These are phyloP conservation scores for Umbelopsis sp. DNA, from an alignment of 371 early-diverging fungal genomes.

Conservation along the genomic window DNA sequence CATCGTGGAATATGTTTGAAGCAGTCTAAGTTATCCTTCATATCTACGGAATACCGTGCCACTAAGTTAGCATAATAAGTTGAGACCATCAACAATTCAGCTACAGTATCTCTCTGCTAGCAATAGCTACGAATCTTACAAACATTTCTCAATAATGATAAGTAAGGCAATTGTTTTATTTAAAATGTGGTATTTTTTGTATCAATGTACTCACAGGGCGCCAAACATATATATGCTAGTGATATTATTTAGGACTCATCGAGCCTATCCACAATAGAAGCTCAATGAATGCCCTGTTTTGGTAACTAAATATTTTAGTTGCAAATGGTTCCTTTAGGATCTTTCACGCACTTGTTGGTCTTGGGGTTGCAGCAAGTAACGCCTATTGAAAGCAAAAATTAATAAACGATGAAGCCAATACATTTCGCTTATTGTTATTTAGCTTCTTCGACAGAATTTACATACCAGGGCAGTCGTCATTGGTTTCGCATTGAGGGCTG, in stretches of 20 bases:
- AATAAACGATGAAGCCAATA: not conserved
- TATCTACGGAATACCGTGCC: not conserved
- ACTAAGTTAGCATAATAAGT: not conserved
- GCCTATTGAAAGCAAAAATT: not conserved
- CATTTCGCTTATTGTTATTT: not conserved
- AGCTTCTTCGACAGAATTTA: not conserved
- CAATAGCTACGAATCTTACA: too few relatives aligned
- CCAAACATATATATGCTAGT: too few relatives aligned
- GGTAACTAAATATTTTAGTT: not conserved
- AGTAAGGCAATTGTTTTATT: too few relatives aligned
- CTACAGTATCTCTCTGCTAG: not conserved
- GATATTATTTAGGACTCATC: not conserved
- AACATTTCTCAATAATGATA: too few relatives aligned
- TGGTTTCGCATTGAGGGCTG: constrained; percentile 20
- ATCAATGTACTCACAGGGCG: too few relatives aligned
- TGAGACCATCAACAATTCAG: not conserved
- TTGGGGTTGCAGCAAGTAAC: constrained; percentile 22
- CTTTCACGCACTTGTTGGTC: constrained; percentile 19
- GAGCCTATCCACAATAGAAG: not conserved
- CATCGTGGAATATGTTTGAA: not conserved
- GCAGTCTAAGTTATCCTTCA: not conserved
- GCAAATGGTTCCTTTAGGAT: constrained; percentile 22
- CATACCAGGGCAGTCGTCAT: constrained; percentile 25
- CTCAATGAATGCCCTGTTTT: not conserved
- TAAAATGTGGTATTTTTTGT: too few relatives aligned